Base-by-base conservation (phyloP, 768 basidiomycete species). In the Kwoniella heveanensis region DNA sequence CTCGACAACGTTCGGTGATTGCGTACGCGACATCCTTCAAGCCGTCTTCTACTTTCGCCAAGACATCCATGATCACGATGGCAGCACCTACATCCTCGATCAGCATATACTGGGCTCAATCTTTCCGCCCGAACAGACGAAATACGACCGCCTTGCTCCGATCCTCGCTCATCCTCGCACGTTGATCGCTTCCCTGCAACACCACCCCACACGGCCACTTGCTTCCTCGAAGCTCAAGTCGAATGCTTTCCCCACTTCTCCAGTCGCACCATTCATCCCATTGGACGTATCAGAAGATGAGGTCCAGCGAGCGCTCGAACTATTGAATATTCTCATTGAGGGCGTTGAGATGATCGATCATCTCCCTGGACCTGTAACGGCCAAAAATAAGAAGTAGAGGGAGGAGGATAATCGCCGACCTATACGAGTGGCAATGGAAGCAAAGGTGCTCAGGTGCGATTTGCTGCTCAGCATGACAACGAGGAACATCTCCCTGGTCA, bases 401-500 rank as follows among this genome's bases (percentile, higher is more conserved):
- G 61, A 60, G 25, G 70, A 64, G 13, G 61, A 56, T 29, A 53
- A 30, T 5, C 30, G 67, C 10, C 48, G 65, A 36, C 65, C 65
- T 2, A 25, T 46, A 12, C 55, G 70, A 39, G 59, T 74, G 9
- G 59, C 44, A 9, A 51, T 69, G 21, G 72, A 74, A 52, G 73
- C 62, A 22, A 37, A 53, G 25, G 24, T 71, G 32, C 51, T 74
- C 9, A 51, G 50, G 44, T 59, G 58, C 24, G 73, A 75, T 53
- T 25, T 75, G 52, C 53, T 64, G 12, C 19, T 72, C 36, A 65
- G 58, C 29, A 70, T 75, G 66, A 69, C 70, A 4, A 70, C 64
- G 22, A 39, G 54, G 13, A 30, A 44, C 21, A 75, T 75, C 21
- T 46, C 39, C 0, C 50, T 50, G 15, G 53, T 72, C 24, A 72